Evolutionary conservation across 2,329 filamentous ascomycete species (phyloP), one percentile per base, ranked within the genome.

Genomic region (Cryoendolithus antarcticus): DNA sequence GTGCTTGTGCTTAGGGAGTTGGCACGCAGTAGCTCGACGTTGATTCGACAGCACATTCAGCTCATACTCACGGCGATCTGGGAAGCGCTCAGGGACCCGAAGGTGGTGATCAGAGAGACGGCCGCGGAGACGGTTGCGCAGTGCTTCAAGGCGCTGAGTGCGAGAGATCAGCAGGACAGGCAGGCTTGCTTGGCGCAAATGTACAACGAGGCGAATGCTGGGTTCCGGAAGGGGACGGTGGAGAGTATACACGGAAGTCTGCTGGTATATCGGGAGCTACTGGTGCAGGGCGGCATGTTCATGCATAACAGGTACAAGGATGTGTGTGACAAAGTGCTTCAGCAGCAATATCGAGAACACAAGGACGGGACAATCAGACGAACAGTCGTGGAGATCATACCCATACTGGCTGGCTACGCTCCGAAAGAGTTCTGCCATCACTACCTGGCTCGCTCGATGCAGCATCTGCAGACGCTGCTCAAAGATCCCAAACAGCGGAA

Each of bases 201-300:
- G 54, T 91, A 93, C 60, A 79, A 82, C 37, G 88, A 95, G 62
- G 79, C 86, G 11, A 72, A 85, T 43, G 71, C 75, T 44, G 88
- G 88, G 5, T 77, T 98, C 50, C 79, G 80, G 57, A 74, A 80
- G 37, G 82, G 78, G 51, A 86, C 85, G 11, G 74, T 93, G 39
- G 91, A 98, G 59, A 82, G 79, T 43, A 81, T 93, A 32, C 93
- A 98, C 57, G 91, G 86, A n/a, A 95, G 89, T 2, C 71, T 98
- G 31, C 71, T 98, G 12, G 86, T 93, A 1, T 72, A 96, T 53
- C 93, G 89, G 60, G 89, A 96, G 63, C 73, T 98, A 35, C 75
- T 98, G 11, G 77, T 91, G 46, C 89, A 94, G 58, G 91, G 91
- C 38, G 88, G 86, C 51, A 98, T 98, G 89, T 98, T 93, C 62